Evolutionary conservation across 176 grass and related monocot genomes (phyloP), one percentile per base, ranked within the genome.

Genomic region (Eremochloa ophiuroides): DNA sequence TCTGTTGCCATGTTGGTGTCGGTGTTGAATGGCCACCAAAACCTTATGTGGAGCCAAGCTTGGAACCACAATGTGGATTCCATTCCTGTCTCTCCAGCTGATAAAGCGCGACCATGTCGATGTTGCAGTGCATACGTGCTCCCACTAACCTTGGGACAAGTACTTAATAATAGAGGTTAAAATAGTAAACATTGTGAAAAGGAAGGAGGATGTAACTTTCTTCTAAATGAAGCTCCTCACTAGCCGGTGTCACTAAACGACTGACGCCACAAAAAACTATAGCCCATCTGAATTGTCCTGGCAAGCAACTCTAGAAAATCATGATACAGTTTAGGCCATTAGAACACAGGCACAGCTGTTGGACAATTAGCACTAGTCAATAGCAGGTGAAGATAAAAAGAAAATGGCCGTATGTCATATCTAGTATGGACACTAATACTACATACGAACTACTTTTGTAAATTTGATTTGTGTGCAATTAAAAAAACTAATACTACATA

Each of bases 401-500:
- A 17, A 0, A 31, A 37, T 20, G 48, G 42, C 2, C 20, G 23
- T 48, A 37, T 18, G 1, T 20, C 12, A 62, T 73, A 63, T 25
- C 43, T 48, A 71, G 22, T 62, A 48, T 20, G 40, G 29, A 61
- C 55, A 13, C 26, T 72, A 72, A 73, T 10, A 48, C 71, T 33
- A 20, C n/a, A 38, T 81, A n/a, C 12, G 6, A 50, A 75, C 30
- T 17, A 74, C 60, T 34, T 67, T 1, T 74, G 15, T 59, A 12
- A 62, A 62, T 1, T 81, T 76, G 30, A 70, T 77, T 38, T 56
- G 76, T 30, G 53, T 70, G 63, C 56, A 41, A 17, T 48, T 23
- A 9, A 70, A 87, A 76, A 76, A n/a, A 13, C 26, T 72, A 72
- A 73, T 10, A 48, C 71, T 33, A 20, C n/a, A 38, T 81, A n/a